phyloP scores from a whole-genome alignment of 768 basidiomycete genomes.

The Butyriboletus loyo region DNA sequence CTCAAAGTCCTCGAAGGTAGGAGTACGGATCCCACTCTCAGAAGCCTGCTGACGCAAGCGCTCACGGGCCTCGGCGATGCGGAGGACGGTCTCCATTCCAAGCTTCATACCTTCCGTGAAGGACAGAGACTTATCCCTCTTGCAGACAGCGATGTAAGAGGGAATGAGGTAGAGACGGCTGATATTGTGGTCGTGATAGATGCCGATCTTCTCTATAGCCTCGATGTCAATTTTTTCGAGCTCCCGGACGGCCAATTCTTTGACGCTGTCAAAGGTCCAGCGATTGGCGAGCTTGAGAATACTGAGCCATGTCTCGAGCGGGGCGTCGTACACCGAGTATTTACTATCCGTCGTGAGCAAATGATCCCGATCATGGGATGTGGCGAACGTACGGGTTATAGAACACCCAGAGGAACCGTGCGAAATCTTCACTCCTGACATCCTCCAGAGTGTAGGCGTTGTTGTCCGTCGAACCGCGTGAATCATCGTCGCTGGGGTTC shows the following conservation, averaged over 20 bases:
- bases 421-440: conserved; percentile 46
- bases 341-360: conserved; percentile 20
- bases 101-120: conserved; percentile 42
- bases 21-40: conserved; percentile 30
- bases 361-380: background rate
- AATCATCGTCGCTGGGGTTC: conserved; percentile 27
- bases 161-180: conserved; percentile 35
- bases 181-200: conserved; percentile 38
- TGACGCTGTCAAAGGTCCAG: conserved; percentile 42
- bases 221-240: conserved; percentile 37
- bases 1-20: conserved; percentile 34
- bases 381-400: conserved; percentile 52
- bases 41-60: conserved; percentile 34
- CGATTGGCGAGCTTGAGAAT: conserved; percentile 38
- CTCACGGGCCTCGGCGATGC: conserved; percentile 40
- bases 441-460: conserved; percentile 46
- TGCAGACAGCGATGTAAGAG: conserved; percentile 35
- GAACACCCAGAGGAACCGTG: conserved; percentile 58
- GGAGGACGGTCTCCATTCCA: conserved; percentile 37
- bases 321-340: conserved; percentile 39
- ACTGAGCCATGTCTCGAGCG: conserved; percentile 39
- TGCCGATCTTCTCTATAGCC: conserved; percentile 35
- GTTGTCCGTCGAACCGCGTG: conserved; percentile 37
- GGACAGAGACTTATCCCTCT: conserved; percentile 34
- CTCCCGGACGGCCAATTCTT: conserved; percentile 37